A percentile compares a stretch with the other conserved stretches of the same genome.
Conservation (phyloP, 192 early-diverging fungal species). For the Phlyctochytrium arcticum region DNA sequence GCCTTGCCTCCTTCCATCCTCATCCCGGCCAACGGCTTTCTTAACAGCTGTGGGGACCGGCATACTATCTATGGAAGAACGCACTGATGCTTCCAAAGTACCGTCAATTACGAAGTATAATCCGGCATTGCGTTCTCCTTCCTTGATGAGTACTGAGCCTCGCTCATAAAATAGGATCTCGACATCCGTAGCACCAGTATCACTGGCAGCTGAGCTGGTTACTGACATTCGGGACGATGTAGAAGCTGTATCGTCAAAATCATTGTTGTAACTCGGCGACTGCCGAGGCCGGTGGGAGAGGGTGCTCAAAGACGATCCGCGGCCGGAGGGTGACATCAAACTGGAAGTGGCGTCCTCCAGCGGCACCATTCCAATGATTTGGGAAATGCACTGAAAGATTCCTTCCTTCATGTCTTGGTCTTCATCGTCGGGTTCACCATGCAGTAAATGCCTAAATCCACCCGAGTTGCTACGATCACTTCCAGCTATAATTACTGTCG, state of each 20-base stretch:
- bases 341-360: not conserved
- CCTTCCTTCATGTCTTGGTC: conserved; percentile 54
- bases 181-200: conserved; percentile 26
- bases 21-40: not conserved
- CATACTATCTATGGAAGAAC: not conserved
- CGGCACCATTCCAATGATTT: conserved; percentile 51
- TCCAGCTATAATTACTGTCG: not conserved
- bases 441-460: conserved; percentile 11
- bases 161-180: conserved; percentile 58
- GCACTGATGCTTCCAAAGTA: conserved; percentile 66
- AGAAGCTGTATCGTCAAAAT: conserved; percentile 27
- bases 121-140: conserved; percentile 80
- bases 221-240: conserved; percentile 12
- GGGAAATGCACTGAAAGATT: conserved; percentile 59
- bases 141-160: conserved; percentile 68
- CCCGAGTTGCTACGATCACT: not conserved
- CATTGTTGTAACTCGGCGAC: conserved; percentile 19
- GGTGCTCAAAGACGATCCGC: not conserved
- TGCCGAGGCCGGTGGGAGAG: not conserved
- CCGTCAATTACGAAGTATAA: conserved; percentile 94
- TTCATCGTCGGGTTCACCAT: conserved; percentile 15
- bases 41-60: conserved; percentile 22
- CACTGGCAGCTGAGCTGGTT: conserved; percentile 11
- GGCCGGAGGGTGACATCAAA: not conserved
- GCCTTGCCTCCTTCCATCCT: conserved; percentile 1